Percentiles rank a stretch among this genome's conserved stretches.
These are phyloP conservation scores for Gastrolobium bilobum DNA, from an alignment of 306 rosid species.

Conservation along the genomic window DNA sequence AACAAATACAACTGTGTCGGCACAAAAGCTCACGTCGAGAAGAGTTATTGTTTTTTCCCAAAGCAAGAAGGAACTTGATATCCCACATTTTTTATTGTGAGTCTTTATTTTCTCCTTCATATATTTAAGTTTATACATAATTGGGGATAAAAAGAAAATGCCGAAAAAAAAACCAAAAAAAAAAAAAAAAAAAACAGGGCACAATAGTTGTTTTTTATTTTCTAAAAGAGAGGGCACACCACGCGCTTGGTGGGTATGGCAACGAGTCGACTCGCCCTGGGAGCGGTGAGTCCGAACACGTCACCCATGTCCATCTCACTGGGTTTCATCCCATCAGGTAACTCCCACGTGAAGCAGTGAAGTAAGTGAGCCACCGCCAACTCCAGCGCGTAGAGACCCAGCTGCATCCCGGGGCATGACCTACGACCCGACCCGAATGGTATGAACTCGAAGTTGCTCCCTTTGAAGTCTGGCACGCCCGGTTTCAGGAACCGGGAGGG, in stretches of 20 bases:
- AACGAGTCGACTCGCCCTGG: slow-evolving; percentile 77
- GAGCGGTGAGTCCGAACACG: slow-evolving; percentile 93
- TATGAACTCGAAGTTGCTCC: slow-evolving; percentile 83
- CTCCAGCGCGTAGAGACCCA: slow-evolving; percentile 81
- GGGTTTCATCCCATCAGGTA: slow-evolving; percentile 85
- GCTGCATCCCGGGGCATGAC: slow-evolving; percentile 94
- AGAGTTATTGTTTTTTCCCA: neutral
- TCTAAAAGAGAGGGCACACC: slow-evolving; percentile 56
- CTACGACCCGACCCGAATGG: slow-evolving; percentile 96
- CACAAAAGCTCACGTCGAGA: slow-evolving; percentile 25
- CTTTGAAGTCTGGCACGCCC: slow-evolving; percentile 78
- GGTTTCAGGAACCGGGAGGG: slow-evolving; percentile 65
- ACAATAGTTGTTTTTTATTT: neutral
- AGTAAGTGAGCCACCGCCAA: slow-evolving; percentile 78
- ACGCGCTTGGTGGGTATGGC: slow-evolving; percentile 80
- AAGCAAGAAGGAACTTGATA: slow-evolving; percentile 3
- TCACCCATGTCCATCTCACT: slow-evolving; percentile 83
- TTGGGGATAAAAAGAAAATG: neutral
- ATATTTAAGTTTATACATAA: slow-evolving; percentile 15
- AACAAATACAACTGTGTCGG: slow-evolving; percentile 1
- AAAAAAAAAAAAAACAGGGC: neutral
- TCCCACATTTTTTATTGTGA: neutral
- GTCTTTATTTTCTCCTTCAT: slow-evolving; percentile 20
- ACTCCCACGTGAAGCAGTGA: slow-evolving; percentile 88
- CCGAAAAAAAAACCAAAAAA: too few species aligned